These are phyloP conservation scores for Melampsora americana DNA, from an alignment of 1,284 basidiomycete genomes.

Conservation along the genomic window DNA sequence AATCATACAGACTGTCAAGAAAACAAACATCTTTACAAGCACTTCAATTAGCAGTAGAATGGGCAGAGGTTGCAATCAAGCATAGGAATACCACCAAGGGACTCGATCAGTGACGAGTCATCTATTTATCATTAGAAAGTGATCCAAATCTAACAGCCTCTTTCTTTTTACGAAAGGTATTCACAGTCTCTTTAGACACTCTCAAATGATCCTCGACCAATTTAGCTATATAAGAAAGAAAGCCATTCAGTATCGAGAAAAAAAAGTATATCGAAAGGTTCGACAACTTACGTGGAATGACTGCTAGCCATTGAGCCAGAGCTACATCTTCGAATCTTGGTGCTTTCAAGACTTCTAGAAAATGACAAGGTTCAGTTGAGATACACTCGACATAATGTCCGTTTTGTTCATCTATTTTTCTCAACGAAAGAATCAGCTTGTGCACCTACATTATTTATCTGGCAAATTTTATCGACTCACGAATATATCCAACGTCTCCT, in stretches of 20 bases:
- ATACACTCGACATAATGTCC: background rate
- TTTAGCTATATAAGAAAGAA: background rate
- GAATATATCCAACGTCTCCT: constrained; percentile 64
- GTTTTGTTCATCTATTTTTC: constrained; percentile 54
- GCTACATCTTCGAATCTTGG: constrained; percentile 40
- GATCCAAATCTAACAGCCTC: background rate
- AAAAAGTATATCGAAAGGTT: background rate
- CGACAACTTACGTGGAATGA: constrained; percentile 43
- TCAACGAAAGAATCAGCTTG: constrained; percentile 66
- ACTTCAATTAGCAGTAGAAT: too few relatives aligned
- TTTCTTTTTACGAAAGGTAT: background rate
- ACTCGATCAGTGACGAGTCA: too few relatives aligned
- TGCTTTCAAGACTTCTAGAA: constrained; percentile 1
- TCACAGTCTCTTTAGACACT: background rate
- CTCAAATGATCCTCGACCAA: background rate
- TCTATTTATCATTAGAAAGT: too few relatives aligned
- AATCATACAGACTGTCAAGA: too few relatives aligned
- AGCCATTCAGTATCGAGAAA: background rate
- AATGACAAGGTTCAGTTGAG: background rate
- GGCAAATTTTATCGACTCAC: constrained; percentile 53
- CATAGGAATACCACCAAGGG: too few relatives aligned
- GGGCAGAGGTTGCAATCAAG: too few relatives aligned
- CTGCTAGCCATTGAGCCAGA: constrained; percentile 46
- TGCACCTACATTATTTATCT: constrained; percentile 71
- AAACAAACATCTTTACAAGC: too few relatives aligned